Conservation (phyloP, 305 asterid genomes). For the Fraxinus latifolia region DNA sequence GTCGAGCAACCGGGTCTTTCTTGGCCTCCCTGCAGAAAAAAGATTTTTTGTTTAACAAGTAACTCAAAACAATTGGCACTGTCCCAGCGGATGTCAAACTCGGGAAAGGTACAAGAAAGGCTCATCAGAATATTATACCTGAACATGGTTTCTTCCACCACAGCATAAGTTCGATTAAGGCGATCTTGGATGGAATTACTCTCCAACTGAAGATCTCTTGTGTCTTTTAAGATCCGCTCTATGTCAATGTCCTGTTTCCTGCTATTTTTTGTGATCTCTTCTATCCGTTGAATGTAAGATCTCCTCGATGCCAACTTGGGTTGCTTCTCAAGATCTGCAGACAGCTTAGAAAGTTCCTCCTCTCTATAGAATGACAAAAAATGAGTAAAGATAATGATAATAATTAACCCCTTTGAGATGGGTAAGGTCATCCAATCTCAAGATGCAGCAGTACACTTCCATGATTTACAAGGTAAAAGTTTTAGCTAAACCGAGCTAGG, state of each 20-base stretch:
- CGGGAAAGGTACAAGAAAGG: not conserved
- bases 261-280: conserved; percentile 83
- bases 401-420: not conserved
- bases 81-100: not conserved
- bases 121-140: conserved; percentile 37
- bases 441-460: conserved; percentile 12
- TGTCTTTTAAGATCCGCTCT: conserved; percentile 63
- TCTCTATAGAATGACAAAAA: conserved; percentile 39
- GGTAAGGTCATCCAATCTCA: not conserved
- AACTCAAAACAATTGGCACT: not conserved
- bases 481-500: not conserved
- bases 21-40: conserved; percentile 64
- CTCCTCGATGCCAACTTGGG: conserved; percentile 50
- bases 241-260: conserved; percentile 72
- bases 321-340: conserved; percentile 54
- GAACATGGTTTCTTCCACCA: conserved; percentile 65
- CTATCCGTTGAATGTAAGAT: conserved; percentile 62
- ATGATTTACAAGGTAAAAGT: not conserved
- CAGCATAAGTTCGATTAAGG: conserved; percentile 63
- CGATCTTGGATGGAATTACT: conserved; percentile 77
- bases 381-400: not conserved
- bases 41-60: not conserved
- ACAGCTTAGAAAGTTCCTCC: conserved; percentile 47
- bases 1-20: conserved; percentile 58
- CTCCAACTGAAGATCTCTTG: conserved; percentile 80